Evolutionary conservation across 805 yeast genomes (phyloP).

Genomic region (Yarrowia sp.): DNA sequence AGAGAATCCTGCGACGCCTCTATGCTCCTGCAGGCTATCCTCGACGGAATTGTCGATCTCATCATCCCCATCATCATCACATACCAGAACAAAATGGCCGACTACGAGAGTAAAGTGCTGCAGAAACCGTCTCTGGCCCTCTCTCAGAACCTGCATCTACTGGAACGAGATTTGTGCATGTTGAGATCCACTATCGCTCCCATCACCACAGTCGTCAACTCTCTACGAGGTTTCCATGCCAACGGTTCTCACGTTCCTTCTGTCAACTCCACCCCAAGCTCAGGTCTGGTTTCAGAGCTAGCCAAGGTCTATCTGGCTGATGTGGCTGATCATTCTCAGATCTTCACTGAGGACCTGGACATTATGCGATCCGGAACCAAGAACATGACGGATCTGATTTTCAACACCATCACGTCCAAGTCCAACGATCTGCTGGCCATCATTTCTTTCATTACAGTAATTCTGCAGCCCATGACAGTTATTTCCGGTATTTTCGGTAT

Average conservation of each 20-base stretch:
- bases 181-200: slow-evolving; percentile 49
- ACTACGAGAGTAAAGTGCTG: slow-evolving; percentile 51
- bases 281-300: slow-evolving; percentile 39
- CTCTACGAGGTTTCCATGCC: slow-evolving; percentile 42
- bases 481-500: slow-evolving; percentile 62
- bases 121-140: slow-evolving; percentile 49
- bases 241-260: slow-evolving; percentile 15
- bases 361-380: slow-evolving; percentile 52
- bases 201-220: slow-evolving; percentile 46
- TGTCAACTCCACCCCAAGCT: neutral
- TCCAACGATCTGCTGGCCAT: slow-evolving; percentile 54
- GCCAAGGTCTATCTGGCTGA: slow-evolving; percentile 52
- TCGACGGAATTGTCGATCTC: slow-evolving; percentile 55
- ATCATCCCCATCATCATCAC: slow-evolving; percentile 53
- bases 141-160: slow-evolving; percentile 51
- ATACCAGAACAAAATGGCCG: slow-evolving; percentile 47
- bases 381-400: slow-evolving; percentile 50
- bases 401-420: slow-evolving; percentile 55
- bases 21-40: slow-evolving; percentile 50
- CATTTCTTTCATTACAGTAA: slow-evolving; percentile 54
- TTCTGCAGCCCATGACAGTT: slow-evolving; percentile 56
- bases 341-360: slow-evolving; percentile 53
- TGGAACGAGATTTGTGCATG: slow-evolving; percentile 51
- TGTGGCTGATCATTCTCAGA: slow-evolving; percentile 53
- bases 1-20: slow-evolving; percentile 53